Evolutionary conservation across 148 eudicot genomes (phyloP), one percentile per base, ranked within the genome.

Genomic region (Diospyros lotus): DNA sequence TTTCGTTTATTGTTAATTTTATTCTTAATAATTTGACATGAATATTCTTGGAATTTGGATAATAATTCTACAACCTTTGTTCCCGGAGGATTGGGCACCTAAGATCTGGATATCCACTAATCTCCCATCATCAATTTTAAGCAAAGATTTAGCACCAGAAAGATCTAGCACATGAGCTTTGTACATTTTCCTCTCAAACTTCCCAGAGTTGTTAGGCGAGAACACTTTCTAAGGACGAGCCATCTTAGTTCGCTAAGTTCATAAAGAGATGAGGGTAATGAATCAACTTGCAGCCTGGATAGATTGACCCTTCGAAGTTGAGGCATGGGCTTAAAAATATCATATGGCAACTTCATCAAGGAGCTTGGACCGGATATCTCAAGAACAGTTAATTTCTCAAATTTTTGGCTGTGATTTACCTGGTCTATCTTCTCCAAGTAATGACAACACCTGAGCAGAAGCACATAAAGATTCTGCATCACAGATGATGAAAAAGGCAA

Each of bases 371-470:
- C 60, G 44, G 82, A 79, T 62, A 79, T 64, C 64, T 79, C 78
- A 63, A 79, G 82, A 64, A 69, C 74, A 3, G 52, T 59, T 15
- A 79, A 79, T 4, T 9, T 40, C 28, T 5, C 3, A 13, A 74
- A 9, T 13, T 9, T 53, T 4, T 2, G 10, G 52, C 52, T 8
- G 8, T 4, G 28, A 28, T 28, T 48, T 5, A 15, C 9, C 15
- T 46, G 1, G 5, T 50, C 42, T 4, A 64, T 9, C 0, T 56
- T 12, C 62, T 63, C 41, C 74, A 79, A 42, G 42, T 43, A 79
- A 41, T 73, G 58, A 53, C 81, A 77, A 14, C 73, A 75, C 55
- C 80, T 56, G 13, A 81, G 80, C 63, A 81, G 72, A 51, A 81
- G 72, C 41, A 74, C 61, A 46, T 11, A 2, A 38, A 55, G 78